Evolutionary conservation across 768 basidiomycete species (phyloP).

Genomic region (Auriscalpium microsporum): DNA sequence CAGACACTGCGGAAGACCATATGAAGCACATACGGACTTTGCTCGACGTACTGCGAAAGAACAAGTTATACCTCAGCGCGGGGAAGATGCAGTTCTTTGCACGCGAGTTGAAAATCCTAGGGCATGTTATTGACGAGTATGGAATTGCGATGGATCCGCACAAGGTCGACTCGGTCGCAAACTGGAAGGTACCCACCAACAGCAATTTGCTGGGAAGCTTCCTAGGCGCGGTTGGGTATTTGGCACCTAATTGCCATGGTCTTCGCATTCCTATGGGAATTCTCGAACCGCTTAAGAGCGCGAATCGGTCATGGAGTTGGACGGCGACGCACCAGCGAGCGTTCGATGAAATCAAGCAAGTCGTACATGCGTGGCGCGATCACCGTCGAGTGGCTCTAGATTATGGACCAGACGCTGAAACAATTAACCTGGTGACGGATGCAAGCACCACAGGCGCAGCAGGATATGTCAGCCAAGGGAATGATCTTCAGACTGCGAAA

Average conservation of each 20-base stretch:
- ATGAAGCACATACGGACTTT: conserved; percentile 23
- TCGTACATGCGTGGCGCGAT: conserved; percentile 12
- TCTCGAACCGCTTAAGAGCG: conserved; percentile 9
- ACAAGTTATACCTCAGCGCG: conserved; percentile 30
- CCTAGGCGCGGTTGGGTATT: conserved; percentile 29
- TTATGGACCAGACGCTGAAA: conserved; percentile 15
- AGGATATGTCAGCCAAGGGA: conserved; percentile 19
- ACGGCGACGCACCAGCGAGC: conserved; percentile 1
- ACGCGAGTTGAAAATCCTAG: conserved; percentile 22
- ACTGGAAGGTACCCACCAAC: conserved; percentile 22
- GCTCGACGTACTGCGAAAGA: conserved; percentile 24
- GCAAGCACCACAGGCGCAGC: conserved; percentile 16
- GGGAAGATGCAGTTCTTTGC: conserved; percentile 28
- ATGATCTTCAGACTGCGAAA: conserved; percentile 7
- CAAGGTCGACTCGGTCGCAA: conserved; percentile 20
- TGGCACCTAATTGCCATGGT: conserved; percentile 7
- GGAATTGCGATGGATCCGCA: conserved; percentile 23
- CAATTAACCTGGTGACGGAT: conserved; percentile 20
- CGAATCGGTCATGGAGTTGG: not conserved
- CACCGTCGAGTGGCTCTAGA: conserved; percentile 18
- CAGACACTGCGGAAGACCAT: conserved; percentile 22
- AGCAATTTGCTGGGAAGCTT: conserved; percentile 26
- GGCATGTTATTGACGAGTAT: conserved; percentile 19
- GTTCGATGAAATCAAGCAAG: conserved; percentile 23
- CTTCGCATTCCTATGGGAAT: conserved; percentile 14